A percentile compares a stretch with the other conserved stretches of the same genome.
Evolutionary conservation across 768 basidiomycete genomes (phyloP).

Genomic region (Hygrocybe punicea): DNA sequence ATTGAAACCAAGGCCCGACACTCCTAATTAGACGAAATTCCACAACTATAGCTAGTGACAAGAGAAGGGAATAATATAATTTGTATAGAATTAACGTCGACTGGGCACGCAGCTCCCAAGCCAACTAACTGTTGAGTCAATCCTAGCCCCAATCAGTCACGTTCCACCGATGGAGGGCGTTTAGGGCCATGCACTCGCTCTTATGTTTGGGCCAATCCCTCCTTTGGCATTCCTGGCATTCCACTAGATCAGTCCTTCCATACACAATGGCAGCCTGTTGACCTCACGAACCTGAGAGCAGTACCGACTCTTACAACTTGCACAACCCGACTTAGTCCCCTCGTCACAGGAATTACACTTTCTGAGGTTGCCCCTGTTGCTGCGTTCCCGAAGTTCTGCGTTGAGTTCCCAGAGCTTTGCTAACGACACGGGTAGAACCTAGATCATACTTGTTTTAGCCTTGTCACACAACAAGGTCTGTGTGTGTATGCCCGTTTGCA

Average conservation of each 20-base stretch:
- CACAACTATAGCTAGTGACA: too few species aligned
- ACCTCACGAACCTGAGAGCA: constrained; percentile 14
- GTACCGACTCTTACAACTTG: constrained; percentile 15
- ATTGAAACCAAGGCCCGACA: too few species aligned
- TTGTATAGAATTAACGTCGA: too few species aligned
- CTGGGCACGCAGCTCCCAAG: too few species aligned
- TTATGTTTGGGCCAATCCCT: constrained; percentile 19
- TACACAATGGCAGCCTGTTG: too few species aligned
- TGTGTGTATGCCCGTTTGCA: neutral
- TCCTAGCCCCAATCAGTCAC: constrained; percentile 20
- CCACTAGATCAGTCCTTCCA: neutral
- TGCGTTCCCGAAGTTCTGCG: constrained; percentile 14
- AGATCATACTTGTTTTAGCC: neutral
- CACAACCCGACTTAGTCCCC: constrained; percentile 8
- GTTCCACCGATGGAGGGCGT: constrained; percentile 18
- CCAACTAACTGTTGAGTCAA: too few species aligned
- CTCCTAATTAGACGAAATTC: too few species aligned
- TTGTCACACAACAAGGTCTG: neutral
- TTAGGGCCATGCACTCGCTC: constrained; percentile 12
- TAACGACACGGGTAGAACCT: neutral
- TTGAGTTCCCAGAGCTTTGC: constrained; percentile 14
- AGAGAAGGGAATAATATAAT: too few species aligned
- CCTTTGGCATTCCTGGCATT: constrained; percentile 18
- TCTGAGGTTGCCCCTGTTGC: constrained; percentile 11
- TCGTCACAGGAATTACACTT: constrained; percentile 19